Base-by-base conservation (phyloP, 805 yeast species). In the Yarrowia alimentaria region DNA sequence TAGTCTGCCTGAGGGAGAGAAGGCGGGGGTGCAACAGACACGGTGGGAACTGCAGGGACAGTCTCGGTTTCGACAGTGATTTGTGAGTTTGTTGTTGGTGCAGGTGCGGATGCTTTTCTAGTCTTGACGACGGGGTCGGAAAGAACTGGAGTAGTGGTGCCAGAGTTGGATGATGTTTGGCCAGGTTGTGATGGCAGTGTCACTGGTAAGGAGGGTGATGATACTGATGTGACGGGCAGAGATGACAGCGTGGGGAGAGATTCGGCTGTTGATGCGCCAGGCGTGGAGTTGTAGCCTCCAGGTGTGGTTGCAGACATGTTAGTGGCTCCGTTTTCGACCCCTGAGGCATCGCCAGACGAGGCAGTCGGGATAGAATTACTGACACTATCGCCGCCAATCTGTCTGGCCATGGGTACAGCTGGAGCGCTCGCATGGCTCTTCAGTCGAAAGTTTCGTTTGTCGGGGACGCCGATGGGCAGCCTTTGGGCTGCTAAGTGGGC, bases 11-110 rank as follows among this genome's bases (percentile, higher is more conserved):
- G 24, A 6, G 54, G 38, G 11, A 20, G 34, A 8, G 55, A 28
- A 0, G 51, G 42, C 7, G 53, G 29, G 7, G 57, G 45, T 1
- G 59, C 55, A 14, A 71, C 69, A 14, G 68, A 64, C 54, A 68
- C 57, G 37, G 67, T 53, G 35, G 71, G 67, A 38, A 71, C 64
- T 1, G 81, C 74, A 30, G 79, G 74, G 13, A 80, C 82, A 0
- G 82, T 78, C 58, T 80, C 85, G 0, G 82, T 77, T 57, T 79
- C 85, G 22, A 80, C 85, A 21, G 76, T 75, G 71, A 77, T 72
- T 40, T 58, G 54, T 24, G 53, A 42, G 21, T 32, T 52, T 6
- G 52, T 16, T 4, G 33, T 16, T 2, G 53, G 29, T 1, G 52
- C 35, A 3, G 53, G 19, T 3, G 43, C 30, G 22, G 55, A 38